Evolutionary conservation across 179 eudicot genomes (phyloP), one percentile per base, ranked within the genome.

Genomic region (Nepenthes alata): DNA sequence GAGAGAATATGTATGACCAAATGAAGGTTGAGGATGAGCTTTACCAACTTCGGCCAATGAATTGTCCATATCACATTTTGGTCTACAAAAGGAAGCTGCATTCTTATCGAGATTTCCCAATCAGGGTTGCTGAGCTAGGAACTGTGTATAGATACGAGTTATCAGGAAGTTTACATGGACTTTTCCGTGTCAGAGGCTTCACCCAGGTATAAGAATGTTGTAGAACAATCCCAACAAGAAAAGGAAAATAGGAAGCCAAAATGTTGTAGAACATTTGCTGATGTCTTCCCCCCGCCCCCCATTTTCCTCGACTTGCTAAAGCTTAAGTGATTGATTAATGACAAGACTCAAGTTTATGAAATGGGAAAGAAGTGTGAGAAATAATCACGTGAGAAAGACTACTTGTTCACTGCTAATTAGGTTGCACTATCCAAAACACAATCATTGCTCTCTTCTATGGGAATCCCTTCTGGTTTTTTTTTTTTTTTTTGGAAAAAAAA

Each of bases 31-130:
- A 93, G 72, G 91, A 89, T 58, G 98, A 93, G 74, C 87, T 77
- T 65, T 93, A 89, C 76, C 98, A 93, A 83, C 95, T 93, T 67
- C 90, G 98, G 16, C 98, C 98, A 38, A 93, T 93, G 98, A 93
- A 93, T 69, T 93, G 98, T 75, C 98, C 98, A 57, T 93, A 93
- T 77, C 98, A 93, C 73, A 87, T 93, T 67, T 74, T 93, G 71
- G 79, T 89, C 36, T 93, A 93, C 75, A 85, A 93, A 74, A 73
- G 97, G 70, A 85, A 82, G 75, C 70, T 69, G 67, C 95, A 93
- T 68, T 87, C 98, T 25, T 93, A 93, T 71, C 78, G 97, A 63
- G 97, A 93, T 70, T 83, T 93, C 51, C 98, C 98, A 35, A 79
- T 93, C 59, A 79, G 91, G 74, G 93, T 93, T 68, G 97, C 98